Conservation (phyloP, 2,329 filamentous ascomycete genomes). For the Fusarium nurragi region DNA sequence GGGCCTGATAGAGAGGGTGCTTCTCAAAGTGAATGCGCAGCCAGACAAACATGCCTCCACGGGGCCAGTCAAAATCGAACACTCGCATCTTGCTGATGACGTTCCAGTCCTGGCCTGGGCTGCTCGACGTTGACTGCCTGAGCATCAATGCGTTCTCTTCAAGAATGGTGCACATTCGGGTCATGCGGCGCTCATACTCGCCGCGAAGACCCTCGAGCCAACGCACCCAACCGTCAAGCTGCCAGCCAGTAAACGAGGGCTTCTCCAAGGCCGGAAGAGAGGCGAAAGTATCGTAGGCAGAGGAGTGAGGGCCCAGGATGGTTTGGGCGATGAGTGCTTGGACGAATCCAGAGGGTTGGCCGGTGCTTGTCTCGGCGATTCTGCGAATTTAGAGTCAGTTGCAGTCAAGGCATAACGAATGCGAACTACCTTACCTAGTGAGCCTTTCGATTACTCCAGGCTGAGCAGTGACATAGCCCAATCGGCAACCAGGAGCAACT, state of each 20-base stretch:
- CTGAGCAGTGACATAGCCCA: constrained; percentile 91
- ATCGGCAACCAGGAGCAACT: constrained; percentile 85
- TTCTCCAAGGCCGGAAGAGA: constrained; percentile 60
- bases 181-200: constrained; percentile 87
- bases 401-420: neutral
- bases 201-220: constrained; percentile 89
- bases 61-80: constrained; percentile 80
- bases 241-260: constrained; percentile 70
- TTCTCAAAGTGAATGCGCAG: constrained; percentile 74
- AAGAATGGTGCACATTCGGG: constrained; percentile 76
- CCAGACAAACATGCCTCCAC: constrained; percentile 95
- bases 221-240: constrained; percentile 85
- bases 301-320: constrained; percentile 73
- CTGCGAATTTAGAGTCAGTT: constrained; percentile 50
- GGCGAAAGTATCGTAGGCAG: constrained; percentile 52
- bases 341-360: constrained; percentile 89
- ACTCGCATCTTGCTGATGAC: constrained; percentile 78
- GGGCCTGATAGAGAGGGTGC: constrained; percentile 72
- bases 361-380: constrained; percentile 80
- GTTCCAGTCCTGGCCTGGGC: constrained; percentile 71
- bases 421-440: constrained; percentile 43
- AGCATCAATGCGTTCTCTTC: constrained; percentile 73
- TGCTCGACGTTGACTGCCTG: constrained; percentile 65
- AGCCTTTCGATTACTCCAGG: constrained; percentile 80
- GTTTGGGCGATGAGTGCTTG: constrained; percentile 83